These are phyloP conservation scores for Adenanthera pavonina DNA, from an alignment of 306 rosid species.

Conservation along the genomic window DNA sequence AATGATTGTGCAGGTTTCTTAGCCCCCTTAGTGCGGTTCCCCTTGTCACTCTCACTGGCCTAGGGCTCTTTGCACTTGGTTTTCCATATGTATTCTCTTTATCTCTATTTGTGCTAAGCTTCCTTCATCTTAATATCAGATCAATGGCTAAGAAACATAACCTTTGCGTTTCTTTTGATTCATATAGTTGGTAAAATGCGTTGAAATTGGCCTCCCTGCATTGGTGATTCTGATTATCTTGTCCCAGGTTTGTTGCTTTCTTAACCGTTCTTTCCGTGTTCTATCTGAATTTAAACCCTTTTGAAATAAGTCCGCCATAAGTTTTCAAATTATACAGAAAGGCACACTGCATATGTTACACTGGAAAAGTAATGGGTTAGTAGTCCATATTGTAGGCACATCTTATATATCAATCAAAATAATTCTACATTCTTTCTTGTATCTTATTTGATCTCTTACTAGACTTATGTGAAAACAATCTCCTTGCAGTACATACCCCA, in stretches of 20 bases:
- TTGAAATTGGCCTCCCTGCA: slow-evolving; percentile 93
- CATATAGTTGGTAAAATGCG: slow-evolving; percentile 75
- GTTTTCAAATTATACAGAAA: too few relatives aligned
- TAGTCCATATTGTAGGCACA: neutral
- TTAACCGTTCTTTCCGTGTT: slow-evolving; percentile 12
- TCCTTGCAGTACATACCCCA: slow-evolving; percentile 75
- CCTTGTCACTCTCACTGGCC: slow-evolving; percentile 84
- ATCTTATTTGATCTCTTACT: slow-evolving; percentile 17
- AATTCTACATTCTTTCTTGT: neutral
- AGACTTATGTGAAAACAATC: slow-evolving; percentile 38
- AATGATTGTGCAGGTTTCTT: slow-evolving; percentile 68
- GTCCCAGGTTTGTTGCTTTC: slow-evolving; percentile 65
- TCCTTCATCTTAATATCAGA: slow-evolving; percentile 18
- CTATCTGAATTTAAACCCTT: slow-evolving; percentile 14
- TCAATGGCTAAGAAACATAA: slow-evolving; percentile 32
- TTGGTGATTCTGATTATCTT: slow-evolving; percentile 67
- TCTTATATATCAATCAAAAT: neutral
- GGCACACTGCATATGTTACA: too few relatives aligned
- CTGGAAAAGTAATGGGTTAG: neutral
- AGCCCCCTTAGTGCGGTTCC: slow-evolving; percentile 85
- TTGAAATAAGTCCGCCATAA: slow-evolving; percentile 5
- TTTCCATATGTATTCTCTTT: slow-evolving; percentile 67
- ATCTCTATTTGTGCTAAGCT: neutral
- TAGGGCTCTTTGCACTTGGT: slow-evolving; percentile 69
- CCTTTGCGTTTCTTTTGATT: slow-evolving; percentile 39